Base-by-base conservation (phyloP, 2,329 filamentous ascomycete genomes). In the Sporothrix sp. region DNA sequence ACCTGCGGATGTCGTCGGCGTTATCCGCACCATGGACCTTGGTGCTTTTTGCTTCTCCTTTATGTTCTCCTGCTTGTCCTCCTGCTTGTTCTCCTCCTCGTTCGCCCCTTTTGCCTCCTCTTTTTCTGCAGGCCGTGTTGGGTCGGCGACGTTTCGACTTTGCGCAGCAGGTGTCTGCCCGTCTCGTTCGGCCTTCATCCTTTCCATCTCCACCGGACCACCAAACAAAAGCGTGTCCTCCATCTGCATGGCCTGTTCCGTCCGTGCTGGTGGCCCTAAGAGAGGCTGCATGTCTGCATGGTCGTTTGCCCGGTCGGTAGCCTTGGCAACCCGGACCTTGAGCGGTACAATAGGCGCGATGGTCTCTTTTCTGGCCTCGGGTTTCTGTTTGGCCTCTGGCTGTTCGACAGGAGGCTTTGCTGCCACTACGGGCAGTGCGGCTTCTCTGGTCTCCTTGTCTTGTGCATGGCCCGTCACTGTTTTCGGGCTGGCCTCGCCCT, bases 1-100 rank as follows among this genome's bases (percentile, higher is more conserved):
- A 9, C 60, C 61, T 18, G 51, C 58, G 57, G 67, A 71, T 9
- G 69, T 70, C 4, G 63, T 64, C 14, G 66, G 60, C 62, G 69
- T 60, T 65, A 77, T 52, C 63, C 32, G 47, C 4, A 56, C n/a
- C 5, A 43, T 23, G 6, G 30, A 52, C 27, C 27, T 20, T 9
- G 23, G 6, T 11, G 6, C n/a, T n/a, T n/a, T n/a, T n/a, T n/a
- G n/a, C n/a, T n/a, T n/a, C n/a, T n/a, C n/a, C n/a, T n/a, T n/a
- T n/a, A n/a, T n/a, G n/a, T n/a, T 10, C 3, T 10, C n/a, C 14
- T 33, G 16, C 13, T 33, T 21, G 13, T 45, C 28, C 6, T 20
- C 13, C 27, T 40, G 7, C 16, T 36, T 36, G 14, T 42, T 32
- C 21, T 23, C 36, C n/a, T n/a, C n/a, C n/a, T n/a, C n/a, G n/a